A percentile compares a stretch with the other conserved stretches of the same genome.
Conservation (phyloP, 1,284 basidiomycete species). For the Ustilago nuda region DNA sequence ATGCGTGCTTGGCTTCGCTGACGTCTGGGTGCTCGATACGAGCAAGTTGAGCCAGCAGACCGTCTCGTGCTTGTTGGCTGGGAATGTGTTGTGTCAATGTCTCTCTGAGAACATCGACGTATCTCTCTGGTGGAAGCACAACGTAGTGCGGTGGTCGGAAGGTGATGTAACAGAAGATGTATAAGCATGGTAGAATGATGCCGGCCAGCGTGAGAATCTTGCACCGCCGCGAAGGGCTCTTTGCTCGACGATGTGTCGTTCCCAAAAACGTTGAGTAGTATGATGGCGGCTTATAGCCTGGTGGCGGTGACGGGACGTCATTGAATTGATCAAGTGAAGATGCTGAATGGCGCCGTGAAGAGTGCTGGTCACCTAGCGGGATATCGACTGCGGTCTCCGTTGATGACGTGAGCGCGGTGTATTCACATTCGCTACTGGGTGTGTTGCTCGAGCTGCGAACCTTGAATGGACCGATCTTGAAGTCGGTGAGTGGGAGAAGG, state of each 20-base stretch:
- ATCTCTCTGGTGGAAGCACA: slow-evolving; percentile 40
- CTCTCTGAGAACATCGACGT: slow-evolving; percentile 30
- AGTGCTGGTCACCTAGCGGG: slow-evolving; percentile 11
- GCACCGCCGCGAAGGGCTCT: slow-evolving; percentile 35
- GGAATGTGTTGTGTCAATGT: slow-evolving; percentile 44
- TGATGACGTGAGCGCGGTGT: slow-evolving; percentile 37
- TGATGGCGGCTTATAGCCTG: slow-evolving; percentile 41
- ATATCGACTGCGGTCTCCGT: slow-evolving; percentile 30
- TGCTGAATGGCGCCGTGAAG: slow-evolving; percentile 14
- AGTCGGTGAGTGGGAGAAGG: slow-evolving; percentile 27
- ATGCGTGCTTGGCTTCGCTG: slow-evolving; percentile 1
- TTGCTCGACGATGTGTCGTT: slow-evolving; percentile 29
- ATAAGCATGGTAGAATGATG: slow-evolving; percentile 26
- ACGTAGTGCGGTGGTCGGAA: slow-evolving; percentile 50
- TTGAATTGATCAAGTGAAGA: slow-evolving; percentile 19
- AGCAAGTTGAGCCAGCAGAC: slow-evolving; percentile 30
- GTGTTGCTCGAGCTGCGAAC: slow-evolving; percentile 34
- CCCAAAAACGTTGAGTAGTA: slow-evolving; percentile 34
- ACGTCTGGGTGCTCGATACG: slow-evolving; percentile 27
- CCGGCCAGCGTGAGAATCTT: slow-evolving; percentile 24
- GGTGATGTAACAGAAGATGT: slow-evolving; percentile 40
- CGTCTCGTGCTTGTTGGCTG: slow-evolving; percentile 23
- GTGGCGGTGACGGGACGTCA: slow-evolving; percentile 27
- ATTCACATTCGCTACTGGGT: slow-evolving; percentile 35
- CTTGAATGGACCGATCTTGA: slow-evolving; percentile 38